These are phyloP conservation scores for Pichia sp. DNA, from an alignment of 1,139 yeast species.

Conservation along the genomic window DNA sequence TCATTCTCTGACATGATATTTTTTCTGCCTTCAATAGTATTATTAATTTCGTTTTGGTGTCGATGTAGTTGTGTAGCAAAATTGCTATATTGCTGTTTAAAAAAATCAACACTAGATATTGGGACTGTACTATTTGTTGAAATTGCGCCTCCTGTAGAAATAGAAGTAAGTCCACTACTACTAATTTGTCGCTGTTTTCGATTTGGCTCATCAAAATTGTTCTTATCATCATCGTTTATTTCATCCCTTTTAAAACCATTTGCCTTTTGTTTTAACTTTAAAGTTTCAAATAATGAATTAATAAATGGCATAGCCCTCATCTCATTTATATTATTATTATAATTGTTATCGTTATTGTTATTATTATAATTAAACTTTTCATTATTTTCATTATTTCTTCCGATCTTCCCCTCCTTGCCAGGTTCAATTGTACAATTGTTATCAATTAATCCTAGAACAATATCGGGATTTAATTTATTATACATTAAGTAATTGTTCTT, in stretches of 20 bases:
- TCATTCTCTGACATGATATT: slow-evolving; percentile 24
- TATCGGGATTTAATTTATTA: slow-evolving; percentile 10
- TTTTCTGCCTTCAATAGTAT: background rate
- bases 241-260: background rate
- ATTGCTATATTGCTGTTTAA: slow-evolving; percentile 28
- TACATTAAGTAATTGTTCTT: no score
- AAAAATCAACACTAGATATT: slow-evolving; percentile 35
- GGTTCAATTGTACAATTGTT: slow-evolving; percentile 6
- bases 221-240: background rate
- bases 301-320: slow-evolving; percentile 8
- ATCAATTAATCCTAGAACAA: slow-evolving; percentile 7
- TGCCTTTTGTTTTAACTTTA: background rate
- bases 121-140: no score
- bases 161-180: no score
- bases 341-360: background rate
- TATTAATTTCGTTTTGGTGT: background rate
- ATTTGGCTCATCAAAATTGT: no score
- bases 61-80: slow-evolving; percentile 7
- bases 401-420: background rate
- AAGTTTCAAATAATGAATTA: slow-evolving; percentile 1
- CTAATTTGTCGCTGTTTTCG: no score
- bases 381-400: no score
- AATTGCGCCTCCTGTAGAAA: no score
- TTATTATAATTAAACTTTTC: background rate
- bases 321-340: slow-evolving; percentile 1